phyloP scores from a whole-genome alignment of 441 rosid genomes.

The Breynia disticha region DNA sequence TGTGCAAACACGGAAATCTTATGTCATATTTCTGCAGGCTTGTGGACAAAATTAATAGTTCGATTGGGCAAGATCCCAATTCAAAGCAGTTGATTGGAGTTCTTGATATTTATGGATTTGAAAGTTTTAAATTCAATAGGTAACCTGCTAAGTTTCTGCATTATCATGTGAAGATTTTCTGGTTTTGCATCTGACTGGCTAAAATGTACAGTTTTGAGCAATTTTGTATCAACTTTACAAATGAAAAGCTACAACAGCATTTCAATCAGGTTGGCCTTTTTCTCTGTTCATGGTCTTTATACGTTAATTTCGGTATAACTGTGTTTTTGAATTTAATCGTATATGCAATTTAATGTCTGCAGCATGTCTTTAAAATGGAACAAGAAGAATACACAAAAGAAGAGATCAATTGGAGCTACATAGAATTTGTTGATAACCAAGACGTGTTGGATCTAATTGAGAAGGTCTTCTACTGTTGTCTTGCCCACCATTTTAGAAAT shows the following conservation, averaged over 20 bases:
- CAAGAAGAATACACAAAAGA: slow-evolving; percentile 99
- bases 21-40: slow-evolving; percentile 58
- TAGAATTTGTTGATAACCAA: slow-evolving; percentile 98
- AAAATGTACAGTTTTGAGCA: slow-evolving; percentile 71
- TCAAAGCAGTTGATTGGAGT: slow-evolving; percentile 92
- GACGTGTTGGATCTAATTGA: slow-evolving; percentile 98
- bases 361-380: slow-evolving; percentile 99
- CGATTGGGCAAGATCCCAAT: slow-evolving; percentile 98
- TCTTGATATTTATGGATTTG: slow-evolving; percentile 98
- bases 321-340: slow-evolving; percentile 14
- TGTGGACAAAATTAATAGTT: slow-evolving; percentile 82
- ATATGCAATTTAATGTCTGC: slow-evolving; percentile 28
- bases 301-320: slow-evolving; percentile 1
- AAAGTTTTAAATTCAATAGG: slow-evolving; percentile 98
- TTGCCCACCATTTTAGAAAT: slow-evolving; percentile 8
- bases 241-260: slow-evolving; percentile 99
- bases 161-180: not conserved
- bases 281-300: not conserved
- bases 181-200: slow-evolving; percentile 15
- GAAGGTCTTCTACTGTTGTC: slow-evolving; percentile 44
- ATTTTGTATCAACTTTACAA: slow-evolving; percentile 98
- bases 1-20: slow-evolving; percentile 2
- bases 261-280: slow-evolving; percentile 72
- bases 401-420: slow-evolving; percentile 99
- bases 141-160: slow-evolving; percentile 20